Evolutionary conservation across 2,329 filamentous ascomycete species (phyloP), one percentile per base, ranked within the genome.

Genomic region (Ramularia endophylla): DNA sequence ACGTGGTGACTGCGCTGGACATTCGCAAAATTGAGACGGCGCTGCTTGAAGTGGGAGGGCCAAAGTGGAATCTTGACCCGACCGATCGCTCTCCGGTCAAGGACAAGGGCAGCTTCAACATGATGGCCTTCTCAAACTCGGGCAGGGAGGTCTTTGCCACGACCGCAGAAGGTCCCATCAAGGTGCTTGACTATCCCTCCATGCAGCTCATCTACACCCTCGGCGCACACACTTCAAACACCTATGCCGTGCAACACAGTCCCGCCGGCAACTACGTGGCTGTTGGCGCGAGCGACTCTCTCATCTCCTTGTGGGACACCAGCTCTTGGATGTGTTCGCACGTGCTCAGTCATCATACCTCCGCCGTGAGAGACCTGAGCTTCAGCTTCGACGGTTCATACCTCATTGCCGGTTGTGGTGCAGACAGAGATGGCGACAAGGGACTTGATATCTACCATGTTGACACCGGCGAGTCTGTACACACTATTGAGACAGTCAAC

Each of bases 341-440:
- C 46, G 87, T 83, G 1, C 70, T 88, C 30, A 79, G 79, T 27
- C 73, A 77, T 53, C 83, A 86, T 68, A 72, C 75, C 8, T 82
- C 47, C 15, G 78, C 83, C 3, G 80, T 89, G 19, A 75, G 78
- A 56, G 85, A 77, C 58, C 71, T 89, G 42, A 81, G 82, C 57
- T 90, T 89, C 59, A 84, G 78, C 12, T 89, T 85, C 63, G 85
- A 89, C 54, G 85, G 85, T 1, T 81, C 77, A 55, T 90, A 81
- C 57, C 67, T 89, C 17, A 78, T 82, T 2, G 84, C 80, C 8
- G 85, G 84, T 15, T 84, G 81, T 43, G 58, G 57, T 11, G 43
- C 33, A 4, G 47, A 48, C 25, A 57, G 56, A 36, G 84, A 87
- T 40, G 83, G 87, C 64, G 81, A 78, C 70, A 64, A 75, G 41